Percentiles rank a stretch among this genome's conserved stretches.
Evolutionary conservation across 1,284 basidiomycete genomes (phyloP).

Genomic region (Ceraceosorus guamensis): DNA sequence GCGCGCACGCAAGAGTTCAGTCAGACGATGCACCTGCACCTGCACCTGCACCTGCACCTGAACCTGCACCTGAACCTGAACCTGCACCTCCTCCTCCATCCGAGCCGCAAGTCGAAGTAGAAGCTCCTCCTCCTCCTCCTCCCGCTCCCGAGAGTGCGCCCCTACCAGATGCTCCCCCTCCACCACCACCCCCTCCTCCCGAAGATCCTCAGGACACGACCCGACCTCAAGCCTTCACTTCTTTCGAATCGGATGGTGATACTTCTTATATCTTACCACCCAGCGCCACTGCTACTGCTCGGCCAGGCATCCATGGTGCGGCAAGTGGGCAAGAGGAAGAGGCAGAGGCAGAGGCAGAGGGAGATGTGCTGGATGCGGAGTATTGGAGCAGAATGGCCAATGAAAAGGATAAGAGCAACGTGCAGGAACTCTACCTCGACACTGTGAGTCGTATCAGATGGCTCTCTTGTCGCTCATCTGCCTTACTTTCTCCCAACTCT

Average conservation of each 20-base stretch:
- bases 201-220: too few relatives aligned
- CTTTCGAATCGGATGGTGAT: too few relatives aligned
- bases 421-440: constrained; percentile 80
- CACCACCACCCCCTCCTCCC: too few relatives aligned
- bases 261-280: too few relatives aligned
- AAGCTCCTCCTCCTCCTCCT: constrained; percentile 18
- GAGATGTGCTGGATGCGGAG: constrained; percentile 21
- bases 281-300: too few relatives aligned
- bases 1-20: too few relatives aligned
- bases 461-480: constrained; percentile 46
- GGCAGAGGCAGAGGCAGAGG: constrained; percentile 8
- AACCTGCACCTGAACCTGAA: constrained; percentile 1
- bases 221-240: too few relatives aligned
- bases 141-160: constrained; percentile 24
- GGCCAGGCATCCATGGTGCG: too few relatives aligned
- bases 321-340: constrained; percentile 11
- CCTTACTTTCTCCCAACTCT: constrained; percentile 10
- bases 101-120: constrained; percentile 11
- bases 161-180: too few relatives aligned
- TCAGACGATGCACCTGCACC: too few relatives aligned
- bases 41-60: too few relatives aligned
- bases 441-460: constrained; percentile 58
- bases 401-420: constrained; percentile 29
- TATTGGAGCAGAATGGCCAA: constrained; percentile 38
- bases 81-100: constrained; percentile 7